Evolutionary conservation across 345 rosid species (phyloP), one percentile per base, ranked within the genome.

Genomic region (Erucastrum elatum): DNA sequence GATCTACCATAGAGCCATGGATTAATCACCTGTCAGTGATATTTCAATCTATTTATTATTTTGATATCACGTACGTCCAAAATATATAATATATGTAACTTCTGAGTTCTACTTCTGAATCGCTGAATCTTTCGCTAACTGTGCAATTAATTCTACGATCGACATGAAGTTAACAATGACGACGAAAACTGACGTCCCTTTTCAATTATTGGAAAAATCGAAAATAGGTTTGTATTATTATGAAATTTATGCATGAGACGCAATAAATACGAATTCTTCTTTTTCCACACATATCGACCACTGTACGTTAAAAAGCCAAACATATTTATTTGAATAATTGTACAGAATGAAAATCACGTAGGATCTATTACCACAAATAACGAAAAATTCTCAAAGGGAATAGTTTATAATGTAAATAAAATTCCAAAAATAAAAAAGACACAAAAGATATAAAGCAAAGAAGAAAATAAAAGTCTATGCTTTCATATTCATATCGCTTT

Each of bases 401-500:
- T 80, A 80, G 46, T 70, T 55, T 75, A 70, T 30, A 63, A 80
- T 80, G 75, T 75, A 80, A 80, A 75, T 75, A 64, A 44, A 75
- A 58, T 75, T 69, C 76, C 76, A 75, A 35, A 79, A 79, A 79
- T 67, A 66, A 29, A 29, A 66, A n/a, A 67, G 72, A 72, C 74
- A 46, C 26, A 75, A 72, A 74, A 77, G 68, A 44, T 74, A 78
- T 77, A 78, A 70, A 77, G 78, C 58, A 61, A 49, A 69, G 41
- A 75, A 37, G 44, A 16, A 75, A 65, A 77, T 67, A 62, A 59
- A 55, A 80, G 77, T 81, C 83, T 76, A 80, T 84, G 84, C 83
- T 80, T 80, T 89, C 87, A 84, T 82, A 75, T 81, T 70, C 86
- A 90, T 59, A 59, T 89, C 84, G 89, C 92, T 90, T 92, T 80